Base-by-base conservation (phyloP, 441 rosid genomes). In the Populus hybrid region DNA sequence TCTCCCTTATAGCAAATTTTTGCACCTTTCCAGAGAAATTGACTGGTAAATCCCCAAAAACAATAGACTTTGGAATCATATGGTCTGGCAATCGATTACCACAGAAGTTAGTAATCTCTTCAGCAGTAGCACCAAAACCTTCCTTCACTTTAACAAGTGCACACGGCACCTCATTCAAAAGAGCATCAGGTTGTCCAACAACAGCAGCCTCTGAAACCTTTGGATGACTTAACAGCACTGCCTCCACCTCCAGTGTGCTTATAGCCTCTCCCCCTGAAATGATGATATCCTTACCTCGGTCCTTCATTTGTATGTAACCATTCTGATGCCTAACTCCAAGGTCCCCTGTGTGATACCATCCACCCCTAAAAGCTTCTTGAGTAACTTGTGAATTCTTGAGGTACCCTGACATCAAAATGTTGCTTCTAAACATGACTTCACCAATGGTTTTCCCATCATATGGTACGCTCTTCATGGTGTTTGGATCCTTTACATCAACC, bases 311-410 rank as follows among this genome's bases (percentile, higher is more conserved):
- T 59, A 91, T 65, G 57, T 65, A 67, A 3, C 91, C 91, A 38
- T 85, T 81, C 2, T 79, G 74, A 23, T 85, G 86, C 63, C 78
- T 80, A 0, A 88, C 75, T 19, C 87, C 92, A 1, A 89, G 75
- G 75, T 91, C 94, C n/a, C 88, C 82, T 0, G 94, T 89, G 38
- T 80, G 86, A 71, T 69, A 91, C 94, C 94, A 91, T 23, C 91
- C 90, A 0, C 83, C 80, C 50, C 74, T 82, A 6, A 91, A 86
- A 4, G 88, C 88, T 14, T 83, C 84, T 69, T 68, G 34, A 0
- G 92, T 88, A 3, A 83, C 83, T 76, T 78, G 67, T 0, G 72
- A 30, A 61, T 86, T 78, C 28, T 81, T 83, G 5, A 84, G 74
- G 83, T 91, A 91, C 42, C 89, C 91, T 64, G 68, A 64, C 92